These are phyloP conservation scores for Torulaspora indica DNA, from an alignment of 805 yeast genomes.

Conservation along the genomic window DNA sequence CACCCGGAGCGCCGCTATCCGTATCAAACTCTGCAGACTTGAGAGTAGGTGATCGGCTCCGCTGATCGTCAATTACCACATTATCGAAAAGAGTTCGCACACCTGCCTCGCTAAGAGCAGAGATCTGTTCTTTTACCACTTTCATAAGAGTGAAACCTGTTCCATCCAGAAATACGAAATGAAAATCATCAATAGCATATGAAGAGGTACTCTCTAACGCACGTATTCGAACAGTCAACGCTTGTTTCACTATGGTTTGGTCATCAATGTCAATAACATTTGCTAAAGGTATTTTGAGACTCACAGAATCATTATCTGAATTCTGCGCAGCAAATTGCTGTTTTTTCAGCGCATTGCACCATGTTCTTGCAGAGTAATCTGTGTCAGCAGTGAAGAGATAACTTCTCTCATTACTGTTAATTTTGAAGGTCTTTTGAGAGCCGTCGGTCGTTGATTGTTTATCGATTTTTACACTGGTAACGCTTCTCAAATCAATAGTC, in stretches of 20 bases:
- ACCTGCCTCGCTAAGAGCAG: slow-evolving; percentile 11
- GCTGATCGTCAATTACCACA: background rate
- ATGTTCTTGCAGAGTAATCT: slow-evolving; percentile 63
- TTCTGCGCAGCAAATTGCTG: slow-evolving; percentile 72
- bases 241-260: slow-evolving; percentile 50
- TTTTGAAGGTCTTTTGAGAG: slow-evolving; percentile 46
- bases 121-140: slow-evolving; percentile 36
- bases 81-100: slow-evolving; percentile 1
- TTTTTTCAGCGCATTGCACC: slow-evolving; percentile 73
- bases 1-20: background rate
- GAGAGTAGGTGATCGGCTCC: background rate
- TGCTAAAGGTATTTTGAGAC: slow-evolving; percentile 68
- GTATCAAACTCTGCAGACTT: background rate
- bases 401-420: slow-evolving; percentile 53
- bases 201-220: slow-evolving; percentile 53
- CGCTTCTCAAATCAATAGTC: slow-evolving; percentile 65
- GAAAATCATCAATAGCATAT: slow-evolving; percentile 61
- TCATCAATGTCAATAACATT: slow-evolving; percentile 61
- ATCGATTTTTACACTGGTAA: slow-evolving; percentile 53
- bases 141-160: slow-evolving; percentile 41
- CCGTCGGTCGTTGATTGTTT: slow-evolving; percentile 11
- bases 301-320: slow-evolving; percentile 58
- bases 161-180: slow-evolving; percentile 58
- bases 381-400: slow-evolving; percentile 73
- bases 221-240: slow-evolving; percentile 54